Evolutionary conservation across 2,329 filamentous ascomycete species (phyloP).

Genomic region (Xylariaceae sp.): DNA sequence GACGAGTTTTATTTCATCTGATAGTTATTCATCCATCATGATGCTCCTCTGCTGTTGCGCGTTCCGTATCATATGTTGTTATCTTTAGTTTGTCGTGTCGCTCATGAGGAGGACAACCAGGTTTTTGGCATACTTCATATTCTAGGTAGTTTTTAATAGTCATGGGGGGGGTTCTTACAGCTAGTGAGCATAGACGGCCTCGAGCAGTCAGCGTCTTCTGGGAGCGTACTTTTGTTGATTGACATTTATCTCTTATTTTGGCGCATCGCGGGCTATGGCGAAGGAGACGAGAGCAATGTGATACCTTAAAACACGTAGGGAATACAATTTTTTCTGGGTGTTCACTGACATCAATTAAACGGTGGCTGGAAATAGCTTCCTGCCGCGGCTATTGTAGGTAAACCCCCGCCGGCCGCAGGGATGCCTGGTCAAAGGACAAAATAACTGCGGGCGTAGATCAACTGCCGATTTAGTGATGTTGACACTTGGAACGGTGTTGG

Average conservation of each 20-base stretch:
- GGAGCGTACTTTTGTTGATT: no score
- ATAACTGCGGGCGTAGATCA: conserved; percentile 32
- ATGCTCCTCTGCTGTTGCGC: background rate
- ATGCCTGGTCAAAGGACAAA: background rate
- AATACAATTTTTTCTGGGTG: no score
- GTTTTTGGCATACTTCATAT: no score
- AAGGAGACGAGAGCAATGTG: no score
- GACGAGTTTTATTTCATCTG: background rate
- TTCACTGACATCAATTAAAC: no score
- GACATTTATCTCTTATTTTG: no score
- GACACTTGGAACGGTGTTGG: no score
- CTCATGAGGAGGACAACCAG: background rate
- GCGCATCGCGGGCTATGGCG: no score
- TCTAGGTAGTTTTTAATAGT: no score
- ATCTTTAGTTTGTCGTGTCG: background rate
- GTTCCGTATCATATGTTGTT: background rate
- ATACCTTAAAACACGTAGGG: no score
- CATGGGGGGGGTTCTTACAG: background rate
- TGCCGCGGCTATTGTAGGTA: conserved; percentile 9
- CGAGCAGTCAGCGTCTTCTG: no score
- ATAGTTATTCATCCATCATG: background rate
- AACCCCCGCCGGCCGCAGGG: background rate
- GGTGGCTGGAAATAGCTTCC: no score
- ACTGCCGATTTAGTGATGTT: conserved; percentile 23
- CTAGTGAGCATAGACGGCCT: background rate